A percentile compares a stretch with the other conserved stretches of the same genome.
These are phyloP conservation scores for Penicillium sp. DNA, from an alignment of 2,329 filamentous ascomycete species.

Conservation along the genomic window DNA sequence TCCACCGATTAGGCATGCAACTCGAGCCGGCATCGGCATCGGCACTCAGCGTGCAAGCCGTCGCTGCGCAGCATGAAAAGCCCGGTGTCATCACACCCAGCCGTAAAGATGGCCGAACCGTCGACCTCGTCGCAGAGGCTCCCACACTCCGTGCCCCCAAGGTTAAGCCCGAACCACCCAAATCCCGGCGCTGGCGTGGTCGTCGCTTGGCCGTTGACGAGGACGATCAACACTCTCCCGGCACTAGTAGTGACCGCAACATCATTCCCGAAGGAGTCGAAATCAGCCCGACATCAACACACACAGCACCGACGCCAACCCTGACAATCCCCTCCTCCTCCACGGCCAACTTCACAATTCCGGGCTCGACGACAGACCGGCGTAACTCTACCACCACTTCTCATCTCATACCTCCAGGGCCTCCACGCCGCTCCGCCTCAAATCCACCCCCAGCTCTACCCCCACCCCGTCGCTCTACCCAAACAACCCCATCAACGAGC, in stretches of 20 bases:
- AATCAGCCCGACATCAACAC: constrained; percentile 17
- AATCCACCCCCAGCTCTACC: constrained; percentile 47
- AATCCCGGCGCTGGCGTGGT: constrained; percentile 49
- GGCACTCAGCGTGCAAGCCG: constrained; percentile 73
- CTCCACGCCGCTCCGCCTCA: constrained; percentile 37
- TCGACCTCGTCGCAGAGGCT: constrained; percentile 27
- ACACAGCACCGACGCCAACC: constrained; percentile 16
- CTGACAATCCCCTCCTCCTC: constrained; percentile 10
- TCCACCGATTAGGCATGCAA: constrained; percentile 65
- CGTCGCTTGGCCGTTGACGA: constrained; percentile 40
- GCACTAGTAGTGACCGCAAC: constrained; percentile 30
- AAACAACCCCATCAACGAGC: constrained; percentile 32
- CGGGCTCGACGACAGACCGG: constrained; percentile 14
- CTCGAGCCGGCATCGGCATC: constrained; percentile 71
- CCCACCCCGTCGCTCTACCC: constrained; percentile 45
- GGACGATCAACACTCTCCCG: constrained; percentile 28
- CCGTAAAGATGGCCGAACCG: constrained; percentile 50
- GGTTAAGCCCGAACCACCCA: constrained; percentile 48
- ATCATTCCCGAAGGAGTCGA: constrained; percentile 35
- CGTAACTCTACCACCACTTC: constrained; percentile 31
- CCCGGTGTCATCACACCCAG: constrained; percentile 82
- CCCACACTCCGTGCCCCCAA: constrained; percentile 31
- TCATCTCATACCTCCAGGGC: constrained; percentile 29
- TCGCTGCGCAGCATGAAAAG: constrained; percentile 79
- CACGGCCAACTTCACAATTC: not conserved